Conservation (phyloP, 352 stramenopile species). For the Phytophthora chlamydospora region DNA sequence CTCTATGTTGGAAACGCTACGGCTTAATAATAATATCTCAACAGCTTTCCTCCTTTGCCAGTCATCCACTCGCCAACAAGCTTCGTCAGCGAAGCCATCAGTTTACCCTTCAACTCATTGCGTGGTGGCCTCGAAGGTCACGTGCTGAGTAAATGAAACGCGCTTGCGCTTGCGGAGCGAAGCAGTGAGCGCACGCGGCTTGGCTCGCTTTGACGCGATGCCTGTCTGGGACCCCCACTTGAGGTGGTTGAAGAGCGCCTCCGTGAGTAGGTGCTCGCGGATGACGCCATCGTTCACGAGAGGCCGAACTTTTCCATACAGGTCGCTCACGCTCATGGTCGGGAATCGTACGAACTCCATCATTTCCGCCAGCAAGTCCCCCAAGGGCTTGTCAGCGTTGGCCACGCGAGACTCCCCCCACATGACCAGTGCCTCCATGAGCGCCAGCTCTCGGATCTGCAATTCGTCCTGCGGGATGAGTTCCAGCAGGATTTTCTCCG, state of each 20-base stretch:
- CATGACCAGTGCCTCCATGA: conserved; percentile 81
- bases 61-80: conserved; percentile 2
- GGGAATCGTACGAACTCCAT: conserved; percentile 88
- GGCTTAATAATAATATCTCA: conserved; percentile 32
- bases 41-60: conserved; percentile 21
- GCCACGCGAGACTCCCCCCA: conserved; percentile 79
- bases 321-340: conserved; percentile 86
- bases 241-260: conserved; percentile 87
- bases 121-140: conserved; percentile 72
- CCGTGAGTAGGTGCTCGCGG: conserved; percentile 70
- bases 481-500: conserved; percentile 85
- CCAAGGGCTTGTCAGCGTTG: conserved; percentile 48
- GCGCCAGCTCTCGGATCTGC: conserved; percentile 80
- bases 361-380: conserved; percentile 69
- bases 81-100: conserved; percentile 1
- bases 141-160: conserved; percentile 88
- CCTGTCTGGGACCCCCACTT: conserved; percentile 82
- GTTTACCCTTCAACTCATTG: conserved; percentile 18
- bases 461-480: conserved; percentile 84
- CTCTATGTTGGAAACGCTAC: conserved; percentile 18
- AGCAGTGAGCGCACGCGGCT: conserved; percentile 63
- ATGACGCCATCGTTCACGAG: conserved; percentile 74
- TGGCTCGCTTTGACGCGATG: conserved; percentile 63
- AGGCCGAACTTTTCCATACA: conserved; percentile 86
- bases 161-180: conserved; percentile 84